Base-by-base conservation (phyloP, 345 rosid species). In the Reutealis trisperma region DNA sequence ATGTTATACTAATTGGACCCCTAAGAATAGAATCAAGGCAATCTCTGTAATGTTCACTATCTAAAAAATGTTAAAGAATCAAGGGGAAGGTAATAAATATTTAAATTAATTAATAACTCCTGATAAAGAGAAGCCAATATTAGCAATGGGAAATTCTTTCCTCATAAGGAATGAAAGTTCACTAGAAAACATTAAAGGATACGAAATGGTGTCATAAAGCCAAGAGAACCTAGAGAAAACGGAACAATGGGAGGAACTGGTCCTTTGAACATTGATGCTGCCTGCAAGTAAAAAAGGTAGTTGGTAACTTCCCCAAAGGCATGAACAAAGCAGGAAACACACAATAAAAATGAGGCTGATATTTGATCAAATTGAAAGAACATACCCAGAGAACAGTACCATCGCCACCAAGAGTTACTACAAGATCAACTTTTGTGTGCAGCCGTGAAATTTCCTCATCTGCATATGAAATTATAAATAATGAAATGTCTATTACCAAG, bases 161-260 rank as follows among this genome's bases (percentile, higher is more conserved):
- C 49, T 37, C 1, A 70, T 16, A 25, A 72, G 59, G 49, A 76
- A 30, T 21, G n/a, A 21, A 79, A 59, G 44, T 51, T 52, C 3
- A 47, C 34, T 22, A 37, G 49, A 24, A 49, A 58, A 60, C 22
- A 70, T 44, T 15, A 79, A 37, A 90, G 97, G 98, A 94, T 96
- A 96, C 99, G 84, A 80, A 94, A 96, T 76, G 98, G 98, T 51
- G 99, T 96, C 99, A 96, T 96, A 80, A 96, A 96, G 83, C 99
- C 99, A 69, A 96, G 87, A 81, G 99, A 96, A 72, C 99, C 99
- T 75, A 94, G 83, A 45, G 99, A 91, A 85, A 94, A 96, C 60
- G 99, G 93, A 73, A 94, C 99, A 64, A 92, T 82, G 5, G 98
- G 98, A 81, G 99, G 99, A 87, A 92, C 99, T 9, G 98, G 97